These are phyloP conservation scores for Gossypium turneri DNA, from an alignment of 345 rosid genomes.

Conservation along the genomic window DNA sequence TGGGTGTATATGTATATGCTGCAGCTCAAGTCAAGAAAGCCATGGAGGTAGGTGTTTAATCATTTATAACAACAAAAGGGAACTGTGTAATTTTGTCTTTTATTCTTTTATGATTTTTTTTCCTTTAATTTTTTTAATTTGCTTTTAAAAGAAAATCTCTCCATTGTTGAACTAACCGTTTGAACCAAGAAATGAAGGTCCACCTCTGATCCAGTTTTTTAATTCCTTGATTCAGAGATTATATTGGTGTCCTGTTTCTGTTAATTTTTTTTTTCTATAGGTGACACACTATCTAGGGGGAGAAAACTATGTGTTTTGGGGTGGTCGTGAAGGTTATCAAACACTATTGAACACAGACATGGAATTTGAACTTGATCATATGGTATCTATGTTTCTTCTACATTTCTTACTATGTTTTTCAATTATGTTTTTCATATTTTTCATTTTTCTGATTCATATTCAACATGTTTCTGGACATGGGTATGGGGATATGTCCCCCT, in stretches of 20 bases:
- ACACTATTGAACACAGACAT: conserved; percentile 89
- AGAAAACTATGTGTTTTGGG: conserved; percentile 98
- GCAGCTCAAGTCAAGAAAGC: conserved; percentile 99
- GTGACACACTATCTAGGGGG: conserved; percentile 90
- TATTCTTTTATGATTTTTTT: not conserved
- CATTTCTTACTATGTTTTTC: conserved; percentile 1
- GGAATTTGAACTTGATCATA: conserved; percentile 87
- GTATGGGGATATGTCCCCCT: not conserved
- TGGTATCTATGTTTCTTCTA: conserved; percentile 34
- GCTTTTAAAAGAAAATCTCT: too few relatives aligned
- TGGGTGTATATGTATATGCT: conserved; percentile 85
- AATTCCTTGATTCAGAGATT: not conserved
- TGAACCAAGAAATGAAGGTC: too few relatives aligned
- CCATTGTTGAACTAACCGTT: too few relatives aligned
- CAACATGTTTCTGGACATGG: too few relatives aligned
- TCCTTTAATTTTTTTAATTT: not conserved
- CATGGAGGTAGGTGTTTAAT: conserved; percentile 54
- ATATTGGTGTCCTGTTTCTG: not conserved
- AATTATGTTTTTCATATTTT: not conserved
- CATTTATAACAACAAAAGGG: not conserved
- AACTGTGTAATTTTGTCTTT: not conserved
- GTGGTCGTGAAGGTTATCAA: conserved; percentile 99
- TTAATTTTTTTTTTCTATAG: conserved; percentile 27
- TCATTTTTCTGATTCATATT: not conserved
- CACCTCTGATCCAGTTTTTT: too few relatives aligned